phyloP scores from a whole-genome alignment of 2,329 filamentous ascomycete genomes.

The Dryadomyces sulphureus region DNA sequence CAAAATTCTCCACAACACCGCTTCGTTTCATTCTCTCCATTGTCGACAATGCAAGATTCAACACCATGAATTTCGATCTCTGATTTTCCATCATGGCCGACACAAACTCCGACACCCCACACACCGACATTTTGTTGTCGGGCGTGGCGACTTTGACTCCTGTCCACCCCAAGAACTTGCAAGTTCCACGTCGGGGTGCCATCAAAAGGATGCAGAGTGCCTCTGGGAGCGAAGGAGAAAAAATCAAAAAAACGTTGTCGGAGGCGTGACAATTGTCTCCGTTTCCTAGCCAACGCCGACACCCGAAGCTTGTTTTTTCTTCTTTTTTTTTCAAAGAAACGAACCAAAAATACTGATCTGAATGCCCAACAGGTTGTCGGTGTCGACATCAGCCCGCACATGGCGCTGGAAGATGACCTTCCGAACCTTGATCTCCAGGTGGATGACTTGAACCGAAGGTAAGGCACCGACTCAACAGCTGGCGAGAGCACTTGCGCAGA shows the following conservation, averaged over 20 bases:
- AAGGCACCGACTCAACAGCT: slow-evolving; percentile 11
- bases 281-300: too few species aligned
- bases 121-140: not conserved
- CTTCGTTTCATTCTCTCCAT: not conserved
- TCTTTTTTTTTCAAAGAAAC: not conserved
- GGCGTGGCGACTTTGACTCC: not conserved
- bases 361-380: slow-evolving; percentile 42
- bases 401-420: slow-evolving; percentile 46
- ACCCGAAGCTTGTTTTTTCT: not conserved
- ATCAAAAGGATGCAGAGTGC: not conserved
- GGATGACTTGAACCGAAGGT: slow-evolving; percentile 55
- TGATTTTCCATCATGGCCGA: not conserved
- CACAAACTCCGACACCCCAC: not conserved
- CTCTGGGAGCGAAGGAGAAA: not conserved
- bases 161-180: not conserved
- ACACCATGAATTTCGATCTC: not conserved
- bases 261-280: not conserved
- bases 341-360: not conserved
- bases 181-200: not conserved
- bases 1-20: not conserved
- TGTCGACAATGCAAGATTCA: not conserved
- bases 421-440: slow-evolving; percentile 57
- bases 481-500: not conserved
- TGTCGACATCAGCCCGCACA: slow-evolving; percentile 57
- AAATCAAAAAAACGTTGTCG: not conserved